Evolutionary conservation across 495 filamentous ascomycete species (phyloP), one percentile per base, ranked within the genome.

Genomic region (Hypoxylon intermedium): DNA sequence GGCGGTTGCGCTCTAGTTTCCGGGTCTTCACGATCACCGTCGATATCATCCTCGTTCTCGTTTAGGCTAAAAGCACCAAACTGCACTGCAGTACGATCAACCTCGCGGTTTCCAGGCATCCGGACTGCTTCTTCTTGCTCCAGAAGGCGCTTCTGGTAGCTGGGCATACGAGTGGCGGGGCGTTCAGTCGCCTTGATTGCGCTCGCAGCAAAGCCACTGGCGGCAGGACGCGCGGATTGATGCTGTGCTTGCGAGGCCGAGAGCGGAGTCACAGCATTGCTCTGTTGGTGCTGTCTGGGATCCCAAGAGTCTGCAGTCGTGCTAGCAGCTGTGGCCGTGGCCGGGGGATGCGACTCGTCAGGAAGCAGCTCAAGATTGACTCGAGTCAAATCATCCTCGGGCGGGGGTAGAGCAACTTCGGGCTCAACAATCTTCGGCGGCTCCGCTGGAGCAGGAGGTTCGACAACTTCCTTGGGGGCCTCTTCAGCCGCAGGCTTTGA

Each of bases 101-200:
- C 90, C 33, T 92, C 92, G 65, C 96, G 92, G 74, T 97, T 97
- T n/a, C 91, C 92, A 24, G 94, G 94, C 94, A 99, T 98, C 45
- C 97, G 90, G 30, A 99, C 94, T 13, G 93, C 91, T 72, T 99
- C 95, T 69, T 93, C 92, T 68, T 99, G 94, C 60, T 97, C 92
- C 65, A 95, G 81, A 36, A 96, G 82, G 59, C 90, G 87, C 21
- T 93, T 86, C 69, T 93, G 86, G 67, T 87, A 89, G 64, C 87
- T 90, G 24, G 91, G 82, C 21, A 87, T 86, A 38, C 93, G 86
- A 36, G 74, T 74, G 38, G 80, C 60, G 23, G 80, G 61, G 31
- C 75, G 75, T 56, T 72, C 81, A 34, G 88, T 86, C 15, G 92
- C 89, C 75, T 93, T 95, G 64, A 87, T 78, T 9, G 91, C 90